Percentiles rank a stretch among this genome's conserved stretches.
Conservation (phyloP, 805 yeast species). For the Isabelozyma heimii region DNA sequence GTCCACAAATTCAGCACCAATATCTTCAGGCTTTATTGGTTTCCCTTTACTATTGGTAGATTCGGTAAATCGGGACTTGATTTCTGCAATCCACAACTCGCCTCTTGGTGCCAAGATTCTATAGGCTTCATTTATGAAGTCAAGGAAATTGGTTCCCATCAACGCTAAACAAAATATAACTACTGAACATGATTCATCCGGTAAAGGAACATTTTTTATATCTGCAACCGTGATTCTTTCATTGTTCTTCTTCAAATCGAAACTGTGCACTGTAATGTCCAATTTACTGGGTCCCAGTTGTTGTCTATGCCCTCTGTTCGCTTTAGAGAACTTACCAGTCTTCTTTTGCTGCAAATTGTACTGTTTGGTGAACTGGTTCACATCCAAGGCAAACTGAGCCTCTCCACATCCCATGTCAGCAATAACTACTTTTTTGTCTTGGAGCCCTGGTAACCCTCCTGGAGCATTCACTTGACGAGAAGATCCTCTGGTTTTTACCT, state of each 20-base stretch:
- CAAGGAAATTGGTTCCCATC: slow-evolving; percentile 96
- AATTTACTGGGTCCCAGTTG: slow-evolving; percentile 30
- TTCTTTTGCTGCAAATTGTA: slow-evolving; percentile 14
- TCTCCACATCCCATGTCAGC: slow-evolving; percentile 99
- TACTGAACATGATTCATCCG: slow-evolving; percentile 73
- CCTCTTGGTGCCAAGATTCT: slow-evolving; percentile 87
- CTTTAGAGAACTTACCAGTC: slow-evolving; percentile 30
- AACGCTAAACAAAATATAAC: slow-evolving; percentile 93
- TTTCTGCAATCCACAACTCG: slow-evolving; percentile 96
- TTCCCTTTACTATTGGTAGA: slow-evolving; percentile 21
- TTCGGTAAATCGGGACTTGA: slow-evolving; percentile 86
- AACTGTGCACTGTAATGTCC: slow-evolving; percentile 72
- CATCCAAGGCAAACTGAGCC: slow-evolving; percentile 77
- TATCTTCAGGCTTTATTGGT: slow-evolving; percentile 33
- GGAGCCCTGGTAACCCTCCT: slow-evolving; percentile 85
- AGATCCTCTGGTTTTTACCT: slow-evolving; percentile 54
- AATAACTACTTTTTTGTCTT: slow-evolving; percentile 63
- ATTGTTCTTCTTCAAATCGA: slow-evolving; percentile 88
- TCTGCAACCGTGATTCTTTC: slow-evolving; percentile 95
- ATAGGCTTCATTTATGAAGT: slow-evolving; percentile 86
- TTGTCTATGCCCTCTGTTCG: slow-evolving; percentile 17
- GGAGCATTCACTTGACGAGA: slow-evolving; percentile 83
- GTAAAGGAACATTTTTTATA: slow-evolving; percentile 83
- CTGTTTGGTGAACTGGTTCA: slow-evolving; percentile 46
- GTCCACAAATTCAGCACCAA: slow-evolving; percentile 77